Base-by-base conservation (phyloP, 23 red algal genomes). In the Gracilaria vermiculophylla region DNA sequence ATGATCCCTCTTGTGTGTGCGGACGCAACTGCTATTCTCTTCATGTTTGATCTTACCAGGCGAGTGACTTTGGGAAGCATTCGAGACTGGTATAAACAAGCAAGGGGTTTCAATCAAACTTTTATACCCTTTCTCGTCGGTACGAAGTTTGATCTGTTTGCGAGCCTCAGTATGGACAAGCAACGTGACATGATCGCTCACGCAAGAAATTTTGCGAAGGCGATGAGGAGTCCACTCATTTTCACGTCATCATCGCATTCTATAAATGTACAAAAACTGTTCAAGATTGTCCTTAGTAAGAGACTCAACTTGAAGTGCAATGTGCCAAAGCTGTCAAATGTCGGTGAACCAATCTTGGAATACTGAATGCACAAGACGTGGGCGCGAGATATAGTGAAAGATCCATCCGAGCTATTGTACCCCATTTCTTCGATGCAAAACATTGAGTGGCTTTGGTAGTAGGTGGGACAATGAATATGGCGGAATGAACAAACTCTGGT, bases 11-110 rank as follows among this genome's bases (percentile, higher is more conserved):
- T 98, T 57, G 96, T 95, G 25, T 92, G 89, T 50, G 88, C 91
- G 29, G 96, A 98, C 54, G 90, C 92, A 6, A 78, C 93, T 24
- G 96, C 96, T 11, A 94, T 98, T 77, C 78, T 98, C 15, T 98
- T 98, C 32, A 98, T 98, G 87, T 98, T 98, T 81, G 96, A 98
- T 67, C 82, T 98, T 17, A 98, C 96, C 27, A 77, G 96, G 40
- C 82, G 92, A 52, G 71, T 83, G 29, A 98, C 96, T 24, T 50
- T 98, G 36, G 66, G 90, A 53, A 94, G 89, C 56, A 78, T 98
- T 45, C 88, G 92, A 47, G 96, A 98, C 48, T 98, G 96, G 96
- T 98, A 95, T 58, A 80, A 88, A 24, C 96, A 98, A 81, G 86
- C 92, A 66, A 82, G 96, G 27, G 85, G 83, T 25, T 91, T 95